Conservation (phyloP, 768 basidiomycete genomes). For the Cystofilobasidium macerans region DNA sequence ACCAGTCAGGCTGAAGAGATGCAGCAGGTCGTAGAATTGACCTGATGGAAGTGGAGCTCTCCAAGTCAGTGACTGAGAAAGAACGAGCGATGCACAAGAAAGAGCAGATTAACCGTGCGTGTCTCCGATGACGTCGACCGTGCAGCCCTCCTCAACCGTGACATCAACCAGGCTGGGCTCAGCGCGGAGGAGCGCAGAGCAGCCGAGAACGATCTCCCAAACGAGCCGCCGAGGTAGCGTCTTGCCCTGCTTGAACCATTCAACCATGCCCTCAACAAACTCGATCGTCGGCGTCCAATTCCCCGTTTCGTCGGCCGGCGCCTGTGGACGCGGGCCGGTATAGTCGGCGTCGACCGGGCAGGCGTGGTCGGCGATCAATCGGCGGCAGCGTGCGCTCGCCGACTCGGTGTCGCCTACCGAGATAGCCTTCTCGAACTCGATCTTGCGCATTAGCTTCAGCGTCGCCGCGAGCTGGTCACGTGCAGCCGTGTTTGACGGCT, state of each 20-base stretch:
- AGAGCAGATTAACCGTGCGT: constrained; percentile 57
- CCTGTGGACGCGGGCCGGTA: constrained; percentile 59
- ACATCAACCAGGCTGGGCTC: constrained; percentile 75
- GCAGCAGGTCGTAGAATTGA: constrained; percentile 87
- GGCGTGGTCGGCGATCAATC: constrained; percentile 67
- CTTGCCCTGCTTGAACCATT: constrained; percentile 91
- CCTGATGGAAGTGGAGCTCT: constrained; percentile 43
- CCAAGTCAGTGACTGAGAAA: neutral
- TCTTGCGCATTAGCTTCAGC: constrained; percentile 65
- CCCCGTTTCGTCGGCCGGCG: constrained; percentile 37
- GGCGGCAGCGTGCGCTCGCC: constrained; percentile 59
- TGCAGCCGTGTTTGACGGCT: constrained; percentile 74
- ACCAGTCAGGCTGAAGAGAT: constrained; percentile 75
- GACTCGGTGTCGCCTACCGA: constrained; percentile 80
- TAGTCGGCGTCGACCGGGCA: constrained; percentile 68
- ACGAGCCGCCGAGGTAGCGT: constrained; percentile 76
- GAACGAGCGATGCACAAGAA: constrained; percentile 1
- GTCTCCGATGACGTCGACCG: constrained; percentile 89
- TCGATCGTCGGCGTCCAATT: constrained; percentile 56
- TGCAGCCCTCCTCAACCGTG: constrained; percentile 60
- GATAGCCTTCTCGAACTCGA: constrained; percentile 94
- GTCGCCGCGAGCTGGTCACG: constrained; percentile 69
- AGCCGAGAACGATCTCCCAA: constrained; percentile 91
- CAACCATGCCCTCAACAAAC: constrained; percentile 75
- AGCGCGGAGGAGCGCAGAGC: constrained; percentile 58